Evolutionary conservation across 495 filamentous ascomycete species (phyloP), one percentile per base, ranked within the genome.

Genomic region (Margaritispora aquatica): DNA sequence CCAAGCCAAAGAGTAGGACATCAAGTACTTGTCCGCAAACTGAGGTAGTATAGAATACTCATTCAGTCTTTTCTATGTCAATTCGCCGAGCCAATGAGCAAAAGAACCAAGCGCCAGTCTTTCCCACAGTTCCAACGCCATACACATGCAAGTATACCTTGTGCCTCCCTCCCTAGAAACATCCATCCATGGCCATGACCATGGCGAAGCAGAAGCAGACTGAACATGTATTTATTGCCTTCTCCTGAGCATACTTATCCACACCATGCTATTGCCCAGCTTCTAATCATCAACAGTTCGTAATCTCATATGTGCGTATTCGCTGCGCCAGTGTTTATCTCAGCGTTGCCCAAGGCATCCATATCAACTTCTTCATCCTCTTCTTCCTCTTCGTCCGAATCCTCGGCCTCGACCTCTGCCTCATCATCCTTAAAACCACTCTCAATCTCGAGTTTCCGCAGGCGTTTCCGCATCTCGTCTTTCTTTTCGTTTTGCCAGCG

Each of bases 401-500:
- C 76, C 11, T 80, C 75, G 1, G 72, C 69, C 19, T 75, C 74
- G 9, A 73, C 62, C 41, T 74, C 72, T 1, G 71, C 73, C 1
- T 74, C 63, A 7, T 76, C 77, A 22, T 76, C 78, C 62, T 80
- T 79, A 64, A 84, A 84, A 0, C 83, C 83, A 54, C 77, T 81
- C 31, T 84, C 83, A 46, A 81, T 73, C 63, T 84, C 80, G 54
- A 82, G 66, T 68, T 80, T 83, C 26, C 77, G 78, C 36, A 86
- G 67, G 34, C 90, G 78, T 57, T 80, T 77, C 62, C 87, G 84
- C 84, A 93, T 88, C 47, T 90, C 86, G 50, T 90, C 87, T 51
- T 91, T 80, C 69, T 86, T 79, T 48, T 71, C 76, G 63, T 92
- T 86, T 75, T 98, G 94, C 94, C 92, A 98, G 60, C 94, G 83